Evolutionary conservation across 352 stramenopile species (phyloP).

Genomic region (Elongisporangium senticosum): DNA sequence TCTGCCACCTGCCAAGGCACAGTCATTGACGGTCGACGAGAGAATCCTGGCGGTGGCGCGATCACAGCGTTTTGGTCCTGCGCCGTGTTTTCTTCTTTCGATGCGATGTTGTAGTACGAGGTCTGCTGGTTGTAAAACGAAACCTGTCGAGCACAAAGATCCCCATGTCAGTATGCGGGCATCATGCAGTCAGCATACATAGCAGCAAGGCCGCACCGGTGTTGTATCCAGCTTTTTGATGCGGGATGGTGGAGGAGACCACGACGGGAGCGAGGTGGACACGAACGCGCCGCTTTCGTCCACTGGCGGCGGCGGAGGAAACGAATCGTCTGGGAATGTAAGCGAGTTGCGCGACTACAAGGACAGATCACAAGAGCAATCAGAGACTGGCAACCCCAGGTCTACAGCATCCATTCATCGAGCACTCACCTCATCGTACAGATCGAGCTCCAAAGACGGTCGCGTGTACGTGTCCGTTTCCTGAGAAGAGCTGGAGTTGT

Average conservation of each 20-base stretch:
- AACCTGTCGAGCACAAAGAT: slow-evolving; percentile 11
- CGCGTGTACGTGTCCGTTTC: slow-evolving; percentile 37
- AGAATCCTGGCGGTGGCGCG: slow-evolving; percentile 60
- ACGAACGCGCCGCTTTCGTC: slow-evolving; percentile 65
- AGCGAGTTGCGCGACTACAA: slow-evolving; percentile 21
- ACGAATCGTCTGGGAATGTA: slow-evolving; percentile 66
- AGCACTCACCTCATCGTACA: slow-evolving; percentile 26
- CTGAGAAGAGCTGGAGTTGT: slow-evolving; percentile 47
- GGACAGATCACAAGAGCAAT: background rate
- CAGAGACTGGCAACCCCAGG: background rate
- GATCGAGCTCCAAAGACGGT: slow-evolving; percentile 26
- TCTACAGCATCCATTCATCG: background rate
- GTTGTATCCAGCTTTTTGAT: slow-evolving; percentile 63
- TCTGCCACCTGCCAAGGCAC: slow-evolving; percentile 83
- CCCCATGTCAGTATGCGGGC: too few species aligned
- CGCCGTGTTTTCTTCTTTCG: slow-evolving; percentile 41
- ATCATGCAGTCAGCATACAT: background rate
- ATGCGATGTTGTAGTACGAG: slow-evolving; percentile 66
- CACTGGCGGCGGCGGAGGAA: slow-evolving; percentile 61
- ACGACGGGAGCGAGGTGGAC: slow-evolving; percentile 61
- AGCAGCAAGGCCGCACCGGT: slow-evolving; percentile 6
- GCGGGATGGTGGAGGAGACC: slow-evolving; percentile 65
- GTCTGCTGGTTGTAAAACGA: slow-evolving; percentile 71
- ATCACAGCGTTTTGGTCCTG: slow-evolving; percentile 68
- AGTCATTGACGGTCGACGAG: slow-evolving; percentile 76